Base-by-base conservation (phyloP, 495 filamentous ascomycete species). In the Arthonia radiata region DNA sequence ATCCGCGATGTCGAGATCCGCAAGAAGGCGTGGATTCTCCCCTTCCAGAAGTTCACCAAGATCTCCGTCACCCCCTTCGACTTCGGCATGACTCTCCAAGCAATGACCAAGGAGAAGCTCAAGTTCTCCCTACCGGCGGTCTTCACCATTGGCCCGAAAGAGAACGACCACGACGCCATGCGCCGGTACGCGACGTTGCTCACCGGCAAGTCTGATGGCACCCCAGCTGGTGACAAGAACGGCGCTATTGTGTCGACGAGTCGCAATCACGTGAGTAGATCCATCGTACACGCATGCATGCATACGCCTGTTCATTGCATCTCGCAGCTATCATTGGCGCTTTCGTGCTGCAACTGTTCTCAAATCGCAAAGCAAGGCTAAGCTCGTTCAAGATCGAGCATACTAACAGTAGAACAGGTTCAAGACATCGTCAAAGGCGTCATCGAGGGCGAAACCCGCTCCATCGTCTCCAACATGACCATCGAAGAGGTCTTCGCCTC, bases 401-500 rank as follows among this genome's bases (percentile, higher is more conserved):
- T n/a, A n/a, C n/a, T n/a, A n/a, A n/a, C n/a, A n/a, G n/a, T n/a
- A n/a, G n/a, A n/a, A n/a, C n/a, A n/a, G n/a, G 68, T 80, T 17
- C 71, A 80, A 43, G 69, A 74, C 40, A 86, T 82, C 31, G 71
- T 82, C 34, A 81, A 76, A 49, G 77, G 77, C 31, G 77, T 86
- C 46, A 82, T 86, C 39, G 75, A 82, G 46, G 77, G 77, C 26
- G 77, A 86, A 43, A 78, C 73, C 5, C 59, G 76, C 25, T 68
- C 71, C 14, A 60, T 81, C 25, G 73, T 86, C 17, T 70, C 63
- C 3, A 62, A 57, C 31, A 78, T 80, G 72, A 76, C 74, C 8
- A 79, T 82, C 73, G 76, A 82, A 40, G 77, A 81, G 48, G 70
- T 86, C 23, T 81, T 79, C 45, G 71, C 67, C 27, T 68, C 74